phyloP scores from a whole-genome alignment of 1,139 yeast species.

The Magnusiomyces tetraspermus region DNA sequence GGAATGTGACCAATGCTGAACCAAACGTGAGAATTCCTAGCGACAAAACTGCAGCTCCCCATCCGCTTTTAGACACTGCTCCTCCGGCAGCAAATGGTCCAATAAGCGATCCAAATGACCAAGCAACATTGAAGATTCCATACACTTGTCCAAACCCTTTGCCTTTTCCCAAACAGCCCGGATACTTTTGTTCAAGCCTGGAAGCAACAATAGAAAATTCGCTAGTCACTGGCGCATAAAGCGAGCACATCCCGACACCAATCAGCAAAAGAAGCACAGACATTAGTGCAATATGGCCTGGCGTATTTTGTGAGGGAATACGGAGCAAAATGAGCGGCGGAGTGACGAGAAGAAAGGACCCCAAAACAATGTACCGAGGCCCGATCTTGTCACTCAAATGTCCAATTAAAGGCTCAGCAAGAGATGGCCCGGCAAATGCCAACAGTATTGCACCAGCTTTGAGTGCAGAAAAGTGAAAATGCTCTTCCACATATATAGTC shows the following conservation, averaged over 20 bases:
- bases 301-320: slow-evolving; percentile 23
- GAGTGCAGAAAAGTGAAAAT: slow-evolving; percentile 28
- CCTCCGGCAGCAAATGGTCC: slow-evolving; percentile 32
- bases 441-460: slow-evolving; percentile 29
- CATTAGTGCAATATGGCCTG: slow-evolving; percentile 26
- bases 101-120: slow-evolving; percentile 28
- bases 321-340: slow-evolving; percentile 27
- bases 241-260: slow-evolving; percentile 23
- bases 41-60: slow-evolving; percentile 23
- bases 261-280: slow-evolving; percentile 25
- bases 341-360: slow-evolving; percentile 23
- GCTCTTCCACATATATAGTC: slow-evolving; percentile 27
- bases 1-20: slow-evolving; percentile 22
- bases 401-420: slow-evolving; percentile 31
- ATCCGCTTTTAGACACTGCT: slow-evolving; percentile 22
- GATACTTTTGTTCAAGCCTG: slow-evolving; percentile 22
- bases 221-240: slow-evolving; percentile 27
- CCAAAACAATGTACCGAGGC: slow-evolving; percentile 24
- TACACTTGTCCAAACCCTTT: slow-evolving; percentile 33
- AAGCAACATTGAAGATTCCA: slow-evolving; percentile 32
- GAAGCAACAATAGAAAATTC: slow-evolving; percentile 27
- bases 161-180: slow-evolving; percentile 30
- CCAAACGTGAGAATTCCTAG: slow-evolving; percentile 25
- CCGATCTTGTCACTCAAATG: slow-evolving; percentile 28
- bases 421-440: slow-evolving; percentile 29